Evolutionary conservation across 495 filamentous ascomycete species (phyloP).

Genomic region (Aspergillus campestris): DNA sequence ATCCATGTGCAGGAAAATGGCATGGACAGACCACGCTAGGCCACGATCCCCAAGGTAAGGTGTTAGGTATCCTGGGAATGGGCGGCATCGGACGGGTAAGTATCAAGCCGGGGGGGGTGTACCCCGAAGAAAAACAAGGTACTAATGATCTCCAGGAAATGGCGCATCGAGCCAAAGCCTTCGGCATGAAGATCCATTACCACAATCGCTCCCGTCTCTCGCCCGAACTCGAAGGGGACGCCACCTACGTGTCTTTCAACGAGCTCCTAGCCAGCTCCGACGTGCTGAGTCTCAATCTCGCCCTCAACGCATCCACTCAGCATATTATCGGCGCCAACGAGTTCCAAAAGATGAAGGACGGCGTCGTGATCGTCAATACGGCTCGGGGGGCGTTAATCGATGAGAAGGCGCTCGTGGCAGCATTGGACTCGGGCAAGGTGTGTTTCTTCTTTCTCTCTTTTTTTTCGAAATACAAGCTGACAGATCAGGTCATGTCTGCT

Average conservation of each 20-base stretch:
- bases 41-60: constrained; percentile 62
- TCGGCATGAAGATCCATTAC: constrained; percentile 65
- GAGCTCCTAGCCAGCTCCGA: constrained; percentile 61
- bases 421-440: constrained; percentile 61
- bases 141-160: constrained; percentile 44
- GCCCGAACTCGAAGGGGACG: constrained; percentile 44
- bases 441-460: constrained; percentile 9
- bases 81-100: constrained; percentile 65
- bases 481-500: constrained; percentile 34
- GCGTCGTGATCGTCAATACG: constrained; percentile 75
- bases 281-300: constrained; percentile 70
- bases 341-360: constrained; percentile 64
- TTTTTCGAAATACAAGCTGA: constrained; percentile 1
- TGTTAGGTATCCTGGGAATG: constrained; percentile 76
- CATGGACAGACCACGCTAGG: constrained; percentile 45
- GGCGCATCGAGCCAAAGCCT: constrained; percentile 57
- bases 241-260: constrained; percentile 59
- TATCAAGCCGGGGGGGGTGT: not conserved
- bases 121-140: not conserved
- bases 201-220: constrained; percentile 56
- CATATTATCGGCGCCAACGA: constrained; percentile 61
- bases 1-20: constrained; percentile 34
- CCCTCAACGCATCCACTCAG: constrained; percentile 55
- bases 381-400: constrained; percentile 73
- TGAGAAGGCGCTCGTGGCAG: constrained; percentile 64